These are phyloP conservation scores for Claviceps quebecensis DNA, from an alignment of 2,329 filamentous ascomycete species.

Conservation along the genomic window DNA sequence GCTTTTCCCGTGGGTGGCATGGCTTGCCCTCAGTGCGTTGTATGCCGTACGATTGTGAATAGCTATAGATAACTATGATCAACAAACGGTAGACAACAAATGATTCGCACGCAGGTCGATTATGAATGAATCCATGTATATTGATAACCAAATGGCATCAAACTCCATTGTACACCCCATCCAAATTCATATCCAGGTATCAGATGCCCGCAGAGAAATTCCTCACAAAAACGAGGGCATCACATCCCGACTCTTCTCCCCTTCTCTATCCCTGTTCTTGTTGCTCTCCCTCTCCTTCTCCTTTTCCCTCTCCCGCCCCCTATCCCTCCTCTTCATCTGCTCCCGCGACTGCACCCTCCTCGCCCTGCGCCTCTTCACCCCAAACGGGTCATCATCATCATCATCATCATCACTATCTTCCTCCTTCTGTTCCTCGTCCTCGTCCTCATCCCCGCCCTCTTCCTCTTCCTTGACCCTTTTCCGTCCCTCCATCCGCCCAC, in stretches of 20 bases:
- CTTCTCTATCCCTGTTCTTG: not conserved
- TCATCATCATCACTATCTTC: slow-evolving; percentile 12
- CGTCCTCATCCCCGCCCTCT: not conserved
- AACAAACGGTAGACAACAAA: no score
- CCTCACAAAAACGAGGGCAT: slow-evolving; percentile 24
- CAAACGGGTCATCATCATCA: slow-evolving; percentile 22
- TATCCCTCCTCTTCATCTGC: slow-evolving; percentile 6
- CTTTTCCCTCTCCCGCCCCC: not conserved
- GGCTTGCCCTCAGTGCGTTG: no score
- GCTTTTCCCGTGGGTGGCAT: no score
- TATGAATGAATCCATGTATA: no score
- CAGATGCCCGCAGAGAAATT: not conserved
- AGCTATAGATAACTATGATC: no score
- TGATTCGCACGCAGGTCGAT: no score
- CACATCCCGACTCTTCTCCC: slow-evolving; percentile 11
- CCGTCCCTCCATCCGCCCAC: not conserved
- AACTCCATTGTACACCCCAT: no score
- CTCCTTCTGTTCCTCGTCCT: not conserved
- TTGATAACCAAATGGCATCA: no score
- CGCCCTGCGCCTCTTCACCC: slow-evolving; percentile 17
- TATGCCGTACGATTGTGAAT: no score
- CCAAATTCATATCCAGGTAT: not conserved
- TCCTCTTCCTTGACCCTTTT: not conserved
- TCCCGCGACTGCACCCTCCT: slow-evolving; percentile 18
- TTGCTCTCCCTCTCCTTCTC: not conserved